A percentile compares a stretch with the other conserved stretches of the same genome.
phyloP scores from a whole-genome alignment of 208 protist genomes.

The Herpetomonas samuelpessoai region DNA sequence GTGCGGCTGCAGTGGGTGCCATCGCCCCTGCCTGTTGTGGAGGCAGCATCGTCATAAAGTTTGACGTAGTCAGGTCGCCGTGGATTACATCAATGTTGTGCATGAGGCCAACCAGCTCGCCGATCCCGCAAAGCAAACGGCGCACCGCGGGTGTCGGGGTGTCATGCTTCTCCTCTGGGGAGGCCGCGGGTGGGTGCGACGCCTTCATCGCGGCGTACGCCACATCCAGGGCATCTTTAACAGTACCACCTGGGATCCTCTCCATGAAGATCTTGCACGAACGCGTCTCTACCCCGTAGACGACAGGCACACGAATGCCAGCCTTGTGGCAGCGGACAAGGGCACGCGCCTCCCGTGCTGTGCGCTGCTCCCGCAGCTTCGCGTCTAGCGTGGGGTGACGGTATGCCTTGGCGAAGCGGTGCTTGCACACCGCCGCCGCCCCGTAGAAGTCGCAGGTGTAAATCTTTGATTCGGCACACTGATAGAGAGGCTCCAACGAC shows the following conservation, averaged over 20 bases:
- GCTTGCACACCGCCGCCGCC: constrained; percentile 57
- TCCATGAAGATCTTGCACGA: constrained; percentile 77
- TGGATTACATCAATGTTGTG: constrained; percentile 94
- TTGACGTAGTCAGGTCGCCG: constrained; percentile 98
- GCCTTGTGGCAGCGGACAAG: constrained; percentile 60
- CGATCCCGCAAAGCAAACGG: constrained; percentile 71
- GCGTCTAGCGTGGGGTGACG: constrained; percentile 72
- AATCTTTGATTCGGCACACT: constrained; percentile 81
- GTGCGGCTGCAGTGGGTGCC: neutral
- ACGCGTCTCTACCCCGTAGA: constrained; percentile 56
- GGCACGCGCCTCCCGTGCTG: constrained; percentile 61
- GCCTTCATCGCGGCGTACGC: constrained; percentile 12
- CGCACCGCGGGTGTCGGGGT: constrained; percentile 21
- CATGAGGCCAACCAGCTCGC: constrained; percentile 82
- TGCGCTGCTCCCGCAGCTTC: constrained; percentile 77
- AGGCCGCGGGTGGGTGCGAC: neutral
- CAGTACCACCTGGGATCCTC: constrained; percentile 58
- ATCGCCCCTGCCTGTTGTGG: neutral
- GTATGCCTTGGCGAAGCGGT: constrained; percentile 75
- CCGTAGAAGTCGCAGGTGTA: constrained; percentile 69
- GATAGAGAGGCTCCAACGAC: constrained; percentile 34
- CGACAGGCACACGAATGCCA: constrained; percentile 57
- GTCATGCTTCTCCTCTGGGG: neutral
- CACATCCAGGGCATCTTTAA: constrained; percentile 60
- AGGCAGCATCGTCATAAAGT: constrained; percentile 80